These are phyloP conservation scores for Cylindricascospora bacillispora DNA, from an alignment of 1,139 yeast species.

Conservation along the genomic window DNA sequence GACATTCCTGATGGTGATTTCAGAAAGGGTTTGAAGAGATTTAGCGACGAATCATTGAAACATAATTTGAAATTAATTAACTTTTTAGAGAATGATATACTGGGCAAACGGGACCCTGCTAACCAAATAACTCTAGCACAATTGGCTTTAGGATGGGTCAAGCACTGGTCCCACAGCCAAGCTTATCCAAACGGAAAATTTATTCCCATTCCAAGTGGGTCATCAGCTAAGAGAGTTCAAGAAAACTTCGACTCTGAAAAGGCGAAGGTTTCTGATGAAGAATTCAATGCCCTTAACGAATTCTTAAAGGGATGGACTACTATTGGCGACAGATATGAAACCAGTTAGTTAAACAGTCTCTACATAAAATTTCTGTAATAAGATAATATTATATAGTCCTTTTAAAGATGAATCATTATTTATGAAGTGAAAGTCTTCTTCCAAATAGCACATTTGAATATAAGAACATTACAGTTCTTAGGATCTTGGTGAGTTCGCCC, in stretches of 20 bases:
- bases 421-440: neutral
- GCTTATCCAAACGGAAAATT: slow-evolving; percentile 37
- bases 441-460: slow-evolving; percentile 6
- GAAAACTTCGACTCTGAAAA: slow-evolving; percentile 37
- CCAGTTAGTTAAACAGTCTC: slow-evolving; percentile 9
- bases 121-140: slow-evolving; percentile 46
- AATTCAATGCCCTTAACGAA: slow-evolving; percentile 37
- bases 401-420: neutral
- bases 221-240: slow-evolving; percentile 43
- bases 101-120: slow-evolving; percentile 33
- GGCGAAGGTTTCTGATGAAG: slow-evolving; percentile 38
- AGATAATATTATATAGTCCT: neutral
- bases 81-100: slow-evolving; percentile 31
- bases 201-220: slow-evolving; percentile 70
- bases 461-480: slow-evolving; percentile 7
- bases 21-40: slow-evolving; percentile 43
- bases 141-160: slow-evolving; percentile 64
- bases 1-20: slow-evolving; percentile 44
- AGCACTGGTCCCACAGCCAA: slow-evolving; percentile 28
- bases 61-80: slow-evolving; percentile 38
- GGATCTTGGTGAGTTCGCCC: slow-evolving; percentile 42
- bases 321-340: slow-evolving; percentile 43
- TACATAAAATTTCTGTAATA: neutral
- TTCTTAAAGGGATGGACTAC: slow-evolving; percentile 31
- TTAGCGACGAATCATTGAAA: slow-evolving; percentile 41